Evolutionary conservation across 225 moss, liverwort and hornwort genomes (phyloP).

Genomic region (Lunularia cruciata): DNA sequence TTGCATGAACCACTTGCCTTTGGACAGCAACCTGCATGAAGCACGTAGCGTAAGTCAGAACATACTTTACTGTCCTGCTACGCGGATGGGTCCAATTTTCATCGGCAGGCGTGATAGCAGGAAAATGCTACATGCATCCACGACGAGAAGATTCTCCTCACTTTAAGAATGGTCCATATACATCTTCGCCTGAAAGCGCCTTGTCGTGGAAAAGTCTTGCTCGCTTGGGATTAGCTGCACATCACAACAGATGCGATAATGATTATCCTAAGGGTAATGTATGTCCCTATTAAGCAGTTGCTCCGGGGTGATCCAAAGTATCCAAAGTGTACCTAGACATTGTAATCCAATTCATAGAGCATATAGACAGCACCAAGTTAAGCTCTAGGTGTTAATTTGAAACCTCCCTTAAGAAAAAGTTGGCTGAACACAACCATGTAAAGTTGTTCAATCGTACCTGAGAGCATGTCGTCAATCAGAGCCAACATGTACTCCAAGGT

Average conservation of each 20-base stretch:
- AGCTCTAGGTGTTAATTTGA: no score
- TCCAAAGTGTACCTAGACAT: no score
- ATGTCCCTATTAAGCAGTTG: no score
- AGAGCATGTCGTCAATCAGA: slow-evolving; percentile 87
- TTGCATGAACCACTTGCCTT: slow-evolving; percentile 89
- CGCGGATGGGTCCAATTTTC: background rate
- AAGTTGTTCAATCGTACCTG: slow-evolving; percentile 48
- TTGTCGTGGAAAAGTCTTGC: slow-evolving; percentile 89
- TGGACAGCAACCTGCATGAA: slow-evolving; percentile 67
- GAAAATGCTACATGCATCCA: background rate
- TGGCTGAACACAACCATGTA: no score
- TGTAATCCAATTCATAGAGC: no score
- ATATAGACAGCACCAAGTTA: background rate
- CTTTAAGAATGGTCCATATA: slow-evolving; percentile 87
- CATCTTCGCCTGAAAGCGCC: slow-evolving; percentile 70
- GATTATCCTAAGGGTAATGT: no score
- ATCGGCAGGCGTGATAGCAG: background rate
- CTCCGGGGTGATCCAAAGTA: no score
- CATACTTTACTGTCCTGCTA: background rate
- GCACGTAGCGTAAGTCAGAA: background rate
- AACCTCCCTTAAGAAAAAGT: no score
- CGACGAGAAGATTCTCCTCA: slow-evolving; percentile 3
- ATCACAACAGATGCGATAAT: background rate
- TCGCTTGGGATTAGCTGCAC: slow-evolving; percentile 90
- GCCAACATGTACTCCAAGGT: slow-evolving; percentile 97